These are phyloP conservation scores for Acacia concinna DNA, from an alignment of 331 rosid genomes.

Conservation along the genomic window DNA sequence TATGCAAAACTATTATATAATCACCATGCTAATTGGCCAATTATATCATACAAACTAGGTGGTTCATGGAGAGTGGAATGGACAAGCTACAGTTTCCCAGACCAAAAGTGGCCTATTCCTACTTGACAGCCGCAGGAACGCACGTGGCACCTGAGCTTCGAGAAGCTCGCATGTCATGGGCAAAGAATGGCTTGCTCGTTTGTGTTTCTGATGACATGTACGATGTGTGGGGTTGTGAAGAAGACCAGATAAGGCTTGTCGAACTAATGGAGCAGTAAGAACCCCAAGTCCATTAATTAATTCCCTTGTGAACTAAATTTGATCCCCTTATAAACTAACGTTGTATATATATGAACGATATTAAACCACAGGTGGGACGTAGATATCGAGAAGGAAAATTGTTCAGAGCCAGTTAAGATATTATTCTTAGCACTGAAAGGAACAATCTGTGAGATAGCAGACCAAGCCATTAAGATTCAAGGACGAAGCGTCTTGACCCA, in stretches of 20 bases:
- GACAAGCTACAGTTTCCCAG: not conserved
- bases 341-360: not conserved
- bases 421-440: constrained; percentile 45
- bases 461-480: constrained; percentile 39
- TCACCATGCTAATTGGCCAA: not conserved
- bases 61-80: constrained; percentile 12
- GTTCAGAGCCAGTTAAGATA: constrained; percentile 55
- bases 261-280: constrained; percentile 64
- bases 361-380: constrained; percentile 53
- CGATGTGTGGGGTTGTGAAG: constrained; percentile 69
- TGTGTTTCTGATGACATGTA: constrained; percentile 82
- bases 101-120: constrained; percentile 36
- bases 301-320: not conserved
- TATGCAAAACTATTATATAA: not conserved
- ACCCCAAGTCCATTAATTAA: not conserved
- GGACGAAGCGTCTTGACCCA: constrained; percentile 36
- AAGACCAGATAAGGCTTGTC: constrained; percentile 65
- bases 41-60: not conserved
- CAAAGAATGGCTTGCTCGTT: constrained; percentile 72
- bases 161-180: constrained; percentile 85
- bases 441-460: constrained; percentile 47
- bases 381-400: constrained; percentile 37
- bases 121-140: constrained; percentile 68
- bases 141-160: constrained; percentile 57
- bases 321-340: not conserved